phyloP scores from a whole-genome alignment of 441 rosid species.

The Daphne laureola region DNA sequence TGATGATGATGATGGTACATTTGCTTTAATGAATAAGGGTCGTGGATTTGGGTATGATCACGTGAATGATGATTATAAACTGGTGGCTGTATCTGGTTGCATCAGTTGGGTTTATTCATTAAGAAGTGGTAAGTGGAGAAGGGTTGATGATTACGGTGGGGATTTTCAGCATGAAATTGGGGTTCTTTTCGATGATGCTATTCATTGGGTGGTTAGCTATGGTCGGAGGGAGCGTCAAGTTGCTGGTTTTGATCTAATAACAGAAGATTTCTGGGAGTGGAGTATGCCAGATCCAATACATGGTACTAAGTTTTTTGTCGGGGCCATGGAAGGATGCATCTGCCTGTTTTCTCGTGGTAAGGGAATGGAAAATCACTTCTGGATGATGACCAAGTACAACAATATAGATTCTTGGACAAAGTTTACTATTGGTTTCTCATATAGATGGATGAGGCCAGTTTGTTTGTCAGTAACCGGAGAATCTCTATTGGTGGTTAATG shows the following conservation, averaged over 20 bases:
- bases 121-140: constrained; percentile 28
- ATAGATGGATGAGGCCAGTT: constrained; percentile 29
- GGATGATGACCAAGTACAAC: constrained; percentile 36
- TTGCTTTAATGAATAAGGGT: too few relatives aligned
- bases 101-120: constrained; percentile 32
- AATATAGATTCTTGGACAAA: constrained; percentile 30
- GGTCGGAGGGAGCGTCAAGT: constrained; percentile 11
- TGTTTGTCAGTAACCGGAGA: constrained; percentile 19
- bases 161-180: constrained; percentile 24
- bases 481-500: constrained; percentile 30
- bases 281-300: background rate
- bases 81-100: constrained; percentile 20
- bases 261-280: background rate
- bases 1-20: background rate
- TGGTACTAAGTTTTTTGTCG: constrained; percentile 21
- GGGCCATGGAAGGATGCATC: constrained; percentile 23
- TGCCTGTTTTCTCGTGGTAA: constrained; percentile 24
- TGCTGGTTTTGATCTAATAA: constrained; percentile 27
- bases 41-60: constrained; percentile 38
- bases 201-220: constrained; percentile 32
- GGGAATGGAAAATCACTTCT: constrained; percentile 26
- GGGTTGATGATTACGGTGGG: constrained; percentile 15
- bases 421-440: constrained; percentile 20
- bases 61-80: constrained; percentile 27
- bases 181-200: constrained; percentile 24